Base-by-base conservation (phyloP, 140 eudicot species). In the Ambrosia hybrid region DNA sequence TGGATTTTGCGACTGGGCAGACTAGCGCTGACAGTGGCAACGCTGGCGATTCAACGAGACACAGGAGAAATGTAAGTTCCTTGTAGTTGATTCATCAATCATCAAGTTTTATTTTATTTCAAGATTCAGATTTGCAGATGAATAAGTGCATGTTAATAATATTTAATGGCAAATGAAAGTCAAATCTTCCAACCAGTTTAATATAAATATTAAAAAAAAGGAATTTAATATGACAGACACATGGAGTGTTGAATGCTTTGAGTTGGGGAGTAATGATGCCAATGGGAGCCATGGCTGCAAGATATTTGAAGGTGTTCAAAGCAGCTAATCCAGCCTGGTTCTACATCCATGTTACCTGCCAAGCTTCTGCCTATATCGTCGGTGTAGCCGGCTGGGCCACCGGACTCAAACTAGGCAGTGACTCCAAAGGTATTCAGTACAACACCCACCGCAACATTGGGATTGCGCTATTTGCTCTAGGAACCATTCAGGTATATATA, bases 361-460 rank as follows among this genome's bases (percentile, higher is more conserved):
- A 92, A 72, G 70, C 79, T 10, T 87, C 91, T 0, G 98, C 91
- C 76, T 89, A 89, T 64, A 56, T 77, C 5, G 67, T 89, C 3
- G 96, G 98, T 9, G 93, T 92, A 36, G 95, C 98, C 9, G 98
- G 96, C 9, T 92, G 95, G 95, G 98, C 69, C 41, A 92, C 93
- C 6, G 98, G 98, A 5, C 82, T 92, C 57, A 89, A 80, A 66
- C 96, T 92, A n/a, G 96, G 96, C n/a, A 76, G 87, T n/a, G 95
- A 89, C 45, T 89, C 98, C 2, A 30, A 9, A 4, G 96, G 98
- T 33, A 76, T 83, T 62, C 14, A n/a, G 21, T 76, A 78, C 51
- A 30, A 75, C 37, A 57, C 83, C 30, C 98, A 89, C 77, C 71
- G 93, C 43, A 82, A 82, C 81, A 85, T 92, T 3, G 98, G 95